These are phyloP conservation scores for Pleurostoma richardsiae DNA, from an alignment of 2,329 filamentous ascomycete species.

Conservation along the genomic window DNA sequence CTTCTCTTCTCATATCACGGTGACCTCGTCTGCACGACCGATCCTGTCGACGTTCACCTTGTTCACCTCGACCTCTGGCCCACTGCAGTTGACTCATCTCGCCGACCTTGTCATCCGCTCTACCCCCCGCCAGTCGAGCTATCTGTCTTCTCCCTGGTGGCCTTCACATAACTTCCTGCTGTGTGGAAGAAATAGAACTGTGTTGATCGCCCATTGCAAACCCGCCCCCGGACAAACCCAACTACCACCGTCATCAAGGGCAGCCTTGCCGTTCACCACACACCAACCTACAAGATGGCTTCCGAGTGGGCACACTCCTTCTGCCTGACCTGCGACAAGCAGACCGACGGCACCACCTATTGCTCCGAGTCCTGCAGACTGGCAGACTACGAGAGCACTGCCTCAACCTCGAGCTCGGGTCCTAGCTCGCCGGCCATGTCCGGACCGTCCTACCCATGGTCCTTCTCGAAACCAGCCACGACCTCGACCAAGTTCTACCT, in stretches of 20 bases:
- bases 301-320: slow-evolving; percentile 81
- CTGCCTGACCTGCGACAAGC: slow-evolving; percentile 90
- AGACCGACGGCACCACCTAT: slow-evolving; percentile 77
- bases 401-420: slow-evolving; percentile 48
- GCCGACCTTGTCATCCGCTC: background rate
- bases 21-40: background rate
- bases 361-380: slow-evolving; percentile 90
- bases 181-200: background rate
- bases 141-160: background rate
- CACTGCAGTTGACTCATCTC: background rate
- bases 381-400: slow-evolving; percentile 76
- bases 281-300: slow-evolving; percentile 38
- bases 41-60: background rate
- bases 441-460: slow-evolving; percentile 46
- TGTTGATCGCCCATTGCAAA: too few species aligned
- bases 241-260: background rate
- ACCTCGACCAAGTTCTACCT: slow-evolving; percentile 55
- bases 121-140: background rate
- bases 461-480: slow-evolving; percentile 24
- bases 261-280: background rate
- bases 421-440: slow-evolving; percentile 52
- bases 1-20: background rate
- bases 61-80: background rate
- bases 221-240: background rate
- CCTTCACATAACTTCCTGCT: background rate